Conservation (phyloP, 2,329 filamentous ascomycete genomes). For the Sporothrix globosa region DNA sequence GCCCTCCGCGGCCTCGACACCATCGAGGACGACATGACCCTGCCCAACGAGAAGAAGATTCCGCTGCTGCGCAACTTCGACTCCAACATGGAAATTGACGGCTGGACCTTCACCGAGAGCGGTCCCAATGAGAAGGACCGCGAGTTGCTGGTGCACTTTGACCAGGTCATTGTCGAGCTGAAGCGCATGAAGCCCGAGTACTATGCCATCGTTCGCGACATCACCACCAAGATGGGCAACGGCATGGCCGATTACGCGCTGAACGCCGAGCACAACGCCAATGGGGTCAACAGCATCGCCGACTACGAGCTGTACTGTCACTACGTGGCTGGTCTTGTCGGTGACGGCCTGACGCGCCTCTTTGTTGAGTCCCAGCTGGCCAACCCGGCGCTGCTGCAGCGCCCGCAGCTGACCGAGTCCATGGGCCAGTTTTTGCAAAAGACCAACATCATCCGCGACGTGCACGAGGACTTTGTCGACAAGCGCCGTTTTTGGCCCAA, state of each 20-base stretch:
- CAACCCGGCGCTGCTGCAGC: slow-evolving; percentile 79
- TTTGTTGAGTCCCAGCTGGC: slow-evolving; percentile 87
- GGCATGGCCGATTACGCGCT: slow-evolving; percentile 96
- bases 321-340: slow-evolving; percentile 97
- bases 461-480: slow-evolving; percentile 87
- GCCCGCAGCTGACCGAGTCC: slow-evolving; percentile 81
- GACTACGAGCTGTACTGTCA: slow-evolving; percentile 98
- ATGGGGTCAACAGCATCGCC: slow-evolving; percentile 78
- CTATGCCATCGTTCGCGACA: slow-evolving; percentile 84
- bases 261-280: slow-evolving; percentile 77
- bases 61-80: slow-evolving; percentile 84
- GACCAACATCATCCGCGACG: slow-evolving; percentile 97
- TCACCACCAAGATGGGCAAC: slow-evolving; percentile 92
- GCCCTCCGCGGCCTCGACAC: slow-evolving; percentile 91
- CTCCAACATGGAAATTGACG: slow-evolving; percentile 74
- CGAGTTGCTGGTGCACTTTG: slow-evolving; percentile 88
- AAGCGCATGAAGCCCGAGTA: slow-evolving; percentile 86
- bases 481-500: slow-evolving; percentile 90
- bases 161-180: slow-evolving; percentile 82
- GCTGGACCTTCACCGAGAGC: slow-evolving; percentile 87
- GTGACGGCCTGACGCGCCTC: slow-evolving; percentile 85
- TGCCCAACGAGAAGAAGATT: slow-evolving; percentile 79
- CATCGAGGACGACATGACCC: slow-evolving; percentile 98
- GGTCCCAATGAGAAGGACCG: slow-evolving; percentile 92
- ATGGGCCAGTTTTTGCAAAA: slow-evolving; percentile 99